Evolutionary conservation across 306 rosid species (phyloP).

Genomic region (Acacia melanoxylon): DNA sequence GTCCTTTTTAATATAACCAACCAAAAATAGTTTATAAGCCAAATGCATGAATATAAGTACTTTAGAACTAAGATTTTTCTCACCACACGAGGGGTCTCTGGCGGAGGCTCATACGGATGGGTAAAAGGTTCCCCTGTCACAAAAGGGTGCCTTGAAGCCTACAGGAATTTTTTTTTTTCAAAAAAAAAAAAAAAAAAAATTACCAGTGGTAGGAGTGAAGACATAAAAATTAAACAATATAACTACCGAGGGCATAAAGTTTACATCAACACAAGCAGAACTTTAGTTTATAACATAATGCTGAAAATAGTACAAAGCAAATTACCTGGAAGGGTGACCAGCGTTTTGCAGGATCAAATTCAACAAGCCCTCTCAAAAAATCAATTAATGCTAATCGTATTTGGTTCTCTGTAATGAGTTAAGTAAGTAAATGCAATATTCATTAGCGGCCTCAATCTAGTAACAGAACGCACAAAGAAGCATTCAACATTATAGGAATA

Average conservation of each 20-base stretch:
- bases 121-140: conserved; percentile 98
- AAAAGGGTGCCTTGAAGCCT: conserved; percentile 99
- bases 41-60: conserved; percentile 19
- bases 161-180: conserved; percentile 25
- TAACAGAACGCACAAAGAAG: background rate
- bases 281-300: conserved; percentile 20
- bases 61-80: conserved; percentile 41
- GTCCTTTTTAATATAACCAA: background rate
- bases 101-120: conserved; percentile 81
- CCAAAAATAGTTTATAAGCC: background rate
- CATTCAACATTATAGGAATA: conserved; percentile 4
- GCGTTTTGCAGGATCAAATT: conserved; percentile 94
- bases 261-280: conserved; percentile 31
- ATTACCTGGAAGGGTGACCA: conserved; percentile 98
- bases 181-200: background rate
- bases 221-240: conserved; percentile 37
- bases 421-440: conserved; percentile 36
- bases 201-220: conserved; percentile 30
- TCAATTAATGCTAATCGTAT: conserved; percentile 87
- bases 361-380: conserved; percentile 93
- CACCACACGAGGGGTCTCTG: conserved; percentile 88
- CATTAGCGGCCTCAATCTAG: conserved; percentile 34
- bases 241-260: conserved; percentile 32
- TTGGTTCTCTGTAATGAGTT: conserved; percentile 75
- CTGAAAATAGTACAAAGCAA: conserved; percentile 8